phyloP scores from a whole-genome alignment of 768 basidiomycete species.

The Tylopilus intermedius region DNA sequence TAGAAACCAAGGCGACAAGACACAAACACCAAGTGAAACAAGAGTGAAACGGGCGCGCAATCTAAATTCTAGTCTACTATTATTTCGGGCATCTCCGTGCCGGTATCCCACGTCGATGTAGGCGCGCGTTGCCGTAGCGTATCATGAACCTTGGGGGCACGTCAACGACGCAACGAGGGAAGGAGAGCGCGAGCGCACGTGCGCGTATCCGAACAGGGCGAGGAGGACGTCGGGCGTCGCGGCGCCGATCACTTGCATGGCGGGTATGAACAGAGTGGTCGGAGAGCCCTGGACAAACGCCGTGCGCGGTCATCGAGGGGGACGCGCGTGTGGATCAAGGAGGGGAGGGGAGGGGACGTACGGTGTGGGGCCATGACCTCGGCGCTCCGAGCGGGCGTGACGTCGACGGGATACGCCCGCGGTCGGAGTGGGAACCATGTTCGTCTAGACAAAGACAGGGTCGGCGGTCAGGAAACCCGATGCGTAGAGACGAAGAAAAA shows the following conservation, averaged over 20 bases:
- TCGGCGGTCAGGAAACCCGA: too few relatives aligned
- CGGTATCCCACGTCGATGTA: constrained; percentile 54
- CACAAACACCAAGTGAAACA: too few relatives aligned
- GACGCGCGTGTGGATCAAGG: not conserved
- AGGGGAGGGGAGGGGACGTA: constrained; percentile 32
- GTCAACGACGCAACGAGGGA: too few relatives aligned
- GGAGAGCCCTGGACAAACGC: constrained; percentile 13
- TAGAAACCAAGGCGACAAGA: too few relatives aligned
- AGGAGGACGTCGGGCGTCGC: constrained; percentile 43
- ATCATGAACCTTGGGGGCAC: constrained; percentile 28
- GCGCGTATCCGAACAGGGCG: constrained; percentile 51
- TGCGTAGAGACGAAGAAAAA: not conserved
- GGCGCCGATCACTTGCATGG: constrained; percentile 51
- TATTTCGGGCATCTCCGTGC: too few relatives aligned
- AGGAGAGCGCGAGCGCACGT: constrained; percentile 19
- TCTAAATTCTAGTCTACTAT: too few relatives aligned
- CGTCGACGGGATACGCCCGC: constrained; percentile 55
- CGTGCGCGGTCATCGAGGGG: not conserved
- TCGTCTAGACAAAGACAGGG: constrained; percentile 36
- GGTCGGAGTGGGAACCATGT: constrained; percentile 50
- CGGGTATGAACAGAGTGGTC: constrained; percentile 31
- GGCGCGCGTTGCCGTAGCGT: constrained; percentile 33
- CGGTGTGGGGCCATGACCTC: constrained; percentile 54
- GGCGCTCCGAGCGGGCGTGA: constrained; percentile 56
- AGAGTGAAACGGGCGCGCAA: too few relatives aligned